A percentile compares a stretch with the other conserved stretches of the same genome.
Evolutionary conservation across 2,329 filamentous ascomycete genomes (phyloP).

Genomic region (Colletotrichum sansevieriae): DNA sequence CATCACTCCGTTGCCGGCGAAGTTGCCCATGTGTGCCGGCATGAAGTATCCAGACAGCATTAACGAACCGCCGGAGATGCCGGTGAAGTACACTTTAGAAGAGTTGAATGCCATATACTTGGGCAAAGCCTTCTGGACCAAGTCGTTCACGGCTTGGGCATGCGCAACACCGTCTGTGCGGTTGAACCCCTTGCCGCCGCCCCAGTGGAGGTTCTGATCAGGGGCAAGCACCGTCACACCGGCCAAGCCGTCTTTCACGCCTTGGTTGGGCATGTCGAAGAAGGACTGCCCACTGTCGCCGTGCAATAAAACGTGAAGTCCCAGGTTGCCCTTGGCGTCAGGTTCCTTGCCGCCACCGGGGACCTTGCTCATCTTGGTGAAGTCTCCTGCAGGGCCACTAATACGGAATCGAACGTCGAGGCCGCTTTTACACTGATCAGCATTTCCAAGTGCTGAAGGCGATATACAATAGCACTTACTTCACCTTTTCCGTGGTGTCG

Average conservation of each 20-base stretch:
- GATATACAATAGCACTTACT: conserved; percentile 53
- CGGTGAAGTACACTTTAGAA: conserved; percentile 67
- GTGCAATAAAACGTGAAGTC: conserved; percentile 69
- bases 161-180: conserved; percentile 68
- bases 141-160: conserved; percentile 67
- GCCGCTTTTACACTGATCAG: conserved; percentile 49
- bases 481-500: conserved; percentile 66
- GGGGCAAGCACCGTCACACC: conserved; percentile 68
- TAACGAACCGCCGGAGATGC: conserved; percentile 67
- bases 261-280: conserved; percentile 69
- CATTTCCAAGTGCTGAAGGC: too few relatives aligned
- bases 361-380: conserved; percentile 63
- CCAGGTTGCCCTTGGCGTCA: conserved; percentile 53
- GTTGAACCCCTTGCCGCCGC: conserved; percentile 63
- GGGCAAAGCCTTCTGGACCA: conserved; percentile 62
- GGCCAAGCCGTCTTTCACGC: conserved; percentile 62
- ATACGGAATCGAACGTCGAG: conserved; percentile 68
- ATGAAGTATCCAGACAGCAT: conserved; percentile 69
- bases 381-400: conserved; percentile 65
- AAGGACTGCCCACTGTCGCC: conserved; percentile 71
- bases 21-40: conserved; percentile 66
- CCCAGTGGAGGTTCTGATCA: conserved; percentile 69
- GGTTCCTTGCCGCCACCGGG: conserved; percentile 44
- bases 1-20: conserved; percentile 62
- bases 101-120: conserved; percentile 66